phyloP scores from a whole-genome alignment of 1,139 yeast genomes.

The Lodderomyces pseudojiufengensis region DNA sequence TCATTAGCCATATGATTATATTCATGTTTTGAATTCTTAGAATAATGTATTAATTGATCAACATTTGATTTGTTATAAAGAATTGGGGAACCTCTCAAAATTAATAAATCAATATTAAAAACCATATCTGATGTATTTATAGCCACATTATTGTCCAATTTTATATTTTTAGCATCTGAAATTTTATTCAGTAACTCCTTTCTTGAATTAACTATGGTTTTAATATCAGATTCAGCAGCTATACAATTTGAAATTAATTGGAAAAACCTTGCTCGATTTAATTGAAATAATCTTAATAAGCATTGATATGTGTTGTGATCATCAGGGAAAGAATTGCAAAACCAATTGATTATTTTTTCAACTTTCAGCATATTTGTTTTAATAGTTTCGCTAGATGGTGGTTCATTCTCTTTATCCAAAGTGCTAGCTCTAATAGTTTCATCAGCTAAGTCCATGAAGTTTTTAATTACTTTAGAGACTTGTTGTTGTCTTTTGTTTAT shows the following conservation, averaged over 20 bases:
- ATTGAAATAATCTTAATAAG: slow-evolving; percentile 47
- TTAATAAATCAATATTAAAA: slow-evolving; percentile 48
- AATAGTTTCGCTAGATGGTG: slow-evolving; percentile 19
- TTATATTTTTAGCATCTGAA: slow-evolving; percentile 47
- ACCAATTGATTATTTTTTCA: slow-evolving; percentile 62
- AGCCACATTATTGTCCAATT: slow-evolving; percentile 32
- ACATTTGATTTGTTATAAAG: slow-evolving; percentile 67
- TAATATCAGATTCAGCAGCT: slow-evolving; percentile 57
- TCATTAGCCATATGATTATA: slow-evolving; percentile 43
- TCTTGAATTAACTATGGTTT: slow-evolving; percentile 55
- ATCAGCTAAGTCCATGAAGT: slow-evolving; percentile 33
- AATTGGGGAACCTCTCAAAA: slow-evolving; percentile 60
- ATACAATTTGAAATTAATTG: slow-evolving; percentile 54
- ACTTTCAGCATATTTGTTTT: slow-evolving; percentile 33
- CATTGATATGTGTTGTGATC: slow-evolving; percentile 45
- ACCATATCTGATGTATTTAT: slow-evolving; percentile 49
- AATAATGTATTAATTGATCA: slow-evolving; percentile 46
- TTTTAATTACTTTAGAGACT: slow-evolving; percentile 39
- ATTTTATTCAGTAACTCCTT: slow-evolving; percentile 58
- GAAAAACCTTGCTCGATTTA: slow-evolving; percentile 56
- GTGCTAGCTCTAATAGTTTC: slow-evolving; percentile 28
- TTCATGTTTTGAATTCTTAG: slow-evolving; percentile 33
- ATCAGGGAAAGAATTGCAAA: slow-evolving; percentile 56
- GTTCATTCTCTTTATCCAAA: slow-evolving; percentile 35
- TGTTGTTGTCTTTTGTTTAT: slow-evolving; percentile 67